phyloP scores from a whole-genome alignment of 2,329 filamentous ascomycete species.

The Sphaerulina vaccinii region DNA sequence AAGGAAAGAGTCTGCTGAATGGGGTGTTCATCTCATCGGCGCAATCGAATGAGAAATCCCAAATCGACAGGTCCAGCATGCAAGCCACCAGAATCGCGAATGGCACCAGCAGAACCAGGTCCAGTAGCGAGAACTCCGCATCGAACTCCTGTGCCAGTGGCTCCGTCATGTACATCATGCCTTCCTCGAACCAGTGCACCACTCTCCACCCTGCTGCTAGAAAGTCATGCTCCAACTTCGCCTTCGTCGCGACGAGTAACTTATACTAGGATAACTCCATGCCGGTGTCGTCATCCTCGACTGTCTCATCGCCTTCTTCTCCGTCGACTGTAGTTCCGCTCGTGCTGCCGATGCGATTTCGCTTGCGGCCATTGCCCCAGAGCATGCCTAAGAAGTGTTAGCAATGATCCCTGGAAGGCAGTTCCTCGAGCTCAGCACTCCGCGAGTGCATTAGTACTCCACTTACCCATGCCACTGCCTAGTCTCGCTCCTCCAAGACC shows the following conservation, averaged over 20 bases:
- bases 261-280: slow-evolving; percentile 34
- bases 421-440: no score
- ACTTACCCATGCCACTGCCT: slow-evolving; percentile 42
- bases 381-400: no score
- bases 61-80: no score
- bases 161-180: background rate
- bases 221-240: slow-evolving; percentile 1
- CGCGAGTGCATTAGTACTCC: no score
- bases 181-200: no score
- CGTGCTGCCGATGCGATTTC: slow-evolving; percentile 44
- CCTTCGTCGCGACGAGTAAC: slow-evolving; percentile 2
- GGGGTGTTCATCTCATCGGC: no score
- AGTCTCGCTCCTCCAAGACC: slow-evolving; percentile 52
- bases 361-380: slow-evolving; percentile 43
- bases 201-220: no score
- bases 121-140: background rate
- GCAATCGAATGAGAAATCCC: no score
- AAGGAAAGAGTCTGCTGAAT: no score
- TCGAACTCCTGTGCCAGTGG: background rate
- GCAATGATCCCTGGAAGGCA: no score
- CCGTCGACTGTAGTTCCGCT: slow-evolving; percentile 45
- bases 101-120: background rate
- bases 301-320: slow-evolving; percentile 37
- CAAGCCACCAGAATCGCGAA: background rate
- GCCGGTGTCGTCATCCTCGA: slow-evolving; percentile 34